Base-by-base conservation (phyloP, 176 grass and related monocot genomes). In the Tuctoria greenei region DNA sequence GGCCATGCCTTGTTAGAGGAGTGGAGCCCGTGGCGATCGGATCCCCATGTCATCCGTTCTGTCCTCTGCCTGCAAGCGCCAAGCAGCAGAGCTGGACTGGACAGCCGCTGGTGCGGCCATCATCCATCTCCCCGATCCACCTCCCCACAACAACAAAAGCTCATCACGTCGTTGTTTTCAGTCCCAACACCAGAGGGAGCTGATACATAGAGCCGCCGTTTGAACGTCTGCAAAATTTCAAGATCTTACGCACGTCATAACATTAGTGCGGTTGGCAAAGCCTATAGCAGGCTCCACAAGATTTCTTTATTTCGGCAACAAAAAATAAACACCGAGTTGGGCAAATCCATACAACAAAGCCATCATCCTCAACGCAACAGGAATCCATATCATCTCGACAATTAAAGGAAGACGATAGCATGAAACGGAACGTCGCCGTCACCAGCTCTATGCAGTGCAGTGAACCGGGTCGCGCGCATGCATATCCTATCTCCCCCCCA, bases 11-110 rank as follows among this genome's bases (percentile, higher is more conserved):
- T 5, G 25, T 2, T 40, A 40, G n/a, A 17, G 31, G 55, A 1
- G 28, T 15, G 61, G 61, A n/a, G 21, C 49, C 67, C 66, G 14
- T 21, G 46, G 54, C 10, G 52, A 72, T 60, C 31, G 8, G 57
- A 72, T 68, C 40, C 74, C 57, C 49, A 76, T 77, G 76, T 65
- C 81, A 72, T 75, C 59, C 28, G 86, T 58, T 81, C 73, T 88
- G 76, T 79, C 78, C 78, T 4, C 75, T 25, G 43, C 41, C 13
- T 0, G 21, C 51, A 5, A 31, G 1, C 31, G 3, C 31, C 31
- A 31, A 2, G 64, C 18, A 44, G 13, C 39, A 43, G 39, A 25
- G 54, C 55, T 12, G 55, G 18, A 54, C 51, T 2, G 7, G 31
- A 31, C 36, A 24, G 10, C 23, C n/a, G 51, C 23, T 35, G 58